These are phyloP conservation scores for Auricularia auricula-judae DNA, from an alignment of 768 basidiomycete genomes.

Conservation along the genomic window DNA sequence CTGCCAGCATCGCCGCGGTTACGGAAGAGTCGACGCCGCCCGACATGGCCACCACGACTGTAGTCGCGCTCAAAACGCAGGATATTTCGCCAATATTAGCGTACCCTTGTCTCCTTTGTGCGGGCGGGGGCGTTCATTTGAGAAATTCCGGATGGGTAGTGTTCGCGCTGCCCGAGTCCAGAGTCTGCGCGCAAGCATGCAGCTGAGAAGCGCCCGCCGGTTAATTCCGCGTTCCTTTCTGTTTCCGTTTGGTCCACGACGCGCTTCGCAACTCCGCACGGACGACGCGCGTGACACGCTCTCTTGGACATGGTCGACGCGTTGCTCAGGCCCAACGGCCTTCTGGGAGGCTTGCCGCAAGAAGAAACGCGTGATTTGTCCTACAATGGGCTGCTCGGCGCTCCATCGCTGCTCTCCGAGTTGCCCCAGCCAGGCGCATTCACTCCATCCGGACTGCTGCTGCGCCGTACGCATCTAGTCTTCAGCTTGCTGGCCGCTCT, in stretches of 20 bases:
- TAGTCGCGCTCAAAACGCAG: neutral
- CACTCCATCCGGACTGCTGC: neutral
- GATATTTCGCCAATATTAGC: neutral
- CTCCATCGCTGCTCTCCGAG: neutral
- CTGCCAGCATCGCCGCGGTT: slow-evolving; percentile 61
- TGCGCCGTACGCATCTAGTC: neutral
- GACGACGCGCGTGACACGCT: no score
- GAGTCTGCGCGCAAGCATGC: neutral
- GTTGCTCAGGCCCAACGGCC: neutral
- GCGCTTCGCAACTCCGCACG: neutral
- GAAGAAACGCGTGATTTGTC: neutral
- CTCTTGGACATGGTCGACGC: neutral
- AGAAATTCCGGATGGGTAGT: neutral
- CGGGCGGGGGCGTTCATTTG: neutral
- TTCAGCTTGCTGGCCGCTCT: neutral
- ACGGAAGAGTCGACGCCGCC: slow-evolving; percentile 95
- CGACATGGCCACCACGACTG: slow-evolving; percentile 88
- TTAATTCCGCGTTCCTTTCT: neutral
- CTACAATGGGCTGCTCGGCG: neutral
- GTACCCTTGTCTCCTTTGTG: neutral
- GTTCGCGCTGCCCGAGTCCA: neutral
- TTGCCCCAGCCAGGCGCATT: neutral
- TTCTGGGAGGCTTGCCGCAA: no score
- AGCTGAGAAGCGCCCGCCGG: neutral
- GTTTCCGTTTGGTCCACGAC: neutral